Conservation (phyloP, 257 asterid species). For the Solanum pimpinellifolium region DNA sequence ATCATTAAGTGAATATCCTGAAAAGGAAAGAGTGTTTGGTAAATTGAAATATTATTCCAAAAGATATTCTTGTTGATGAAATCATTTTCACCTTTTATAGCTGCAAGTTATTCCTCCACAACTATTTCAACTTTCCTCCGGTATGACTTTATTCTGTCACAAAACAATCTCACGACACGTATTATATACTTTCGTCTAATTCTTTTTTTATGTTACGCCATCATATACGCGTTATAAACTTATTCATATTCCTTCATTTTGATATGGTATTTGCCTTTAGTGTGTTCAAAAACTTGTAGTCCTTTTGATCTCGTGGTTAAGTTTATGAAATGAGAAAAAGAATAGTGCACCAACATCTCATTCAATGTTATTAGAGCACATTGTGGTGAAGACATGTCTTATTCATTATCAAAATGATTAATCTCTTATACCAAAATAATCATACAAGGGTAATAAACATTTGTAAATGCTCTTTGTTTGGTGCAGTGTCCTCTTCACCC, state of each 20-base stretch:
- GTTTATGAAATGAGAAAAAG: not conserved
- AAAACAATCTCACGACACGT: not conserved
- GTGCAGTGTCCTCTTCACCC: not conserved
- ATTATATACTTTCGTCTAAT: not conserved
- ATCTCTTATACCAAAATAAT: not conserved
- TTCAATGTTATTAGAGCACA: not conserved
- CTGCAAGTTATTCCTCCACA: not conserved
- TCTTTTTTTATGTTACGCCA: not conserved
- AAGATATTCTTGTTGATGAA: not conserved
- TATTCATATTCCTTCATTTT: not conserved
- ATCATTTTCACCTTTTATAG: not conserved
- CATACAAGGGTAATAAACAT: not conserved
- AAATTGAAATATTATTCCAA: not conserved
- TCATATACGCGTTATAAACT: not conserved
- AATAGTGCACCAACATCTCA: not conserved
- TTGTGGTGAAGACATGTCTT: not conserved
- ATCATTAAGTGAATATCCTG: not conserved
- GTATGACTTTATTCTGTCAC: not conserved
- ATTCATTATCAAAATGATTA: not conserved
- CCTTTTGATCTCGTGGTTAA: too few relatives aligned
- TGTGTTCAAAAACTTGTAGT: not conserved
- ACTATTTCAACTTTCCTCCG: not conserved
- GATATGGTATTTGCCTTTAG: not conserved
- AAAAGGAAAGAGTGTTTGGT: not conserved
- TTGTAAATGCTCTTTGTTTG: not conserved